Evolutionary conservation across 2,329 filamentous ascomycete genomes (phyloP), one percentile per base, ranked within the genome.

Genomic region (Fusarium decemcellulare): DNA sequence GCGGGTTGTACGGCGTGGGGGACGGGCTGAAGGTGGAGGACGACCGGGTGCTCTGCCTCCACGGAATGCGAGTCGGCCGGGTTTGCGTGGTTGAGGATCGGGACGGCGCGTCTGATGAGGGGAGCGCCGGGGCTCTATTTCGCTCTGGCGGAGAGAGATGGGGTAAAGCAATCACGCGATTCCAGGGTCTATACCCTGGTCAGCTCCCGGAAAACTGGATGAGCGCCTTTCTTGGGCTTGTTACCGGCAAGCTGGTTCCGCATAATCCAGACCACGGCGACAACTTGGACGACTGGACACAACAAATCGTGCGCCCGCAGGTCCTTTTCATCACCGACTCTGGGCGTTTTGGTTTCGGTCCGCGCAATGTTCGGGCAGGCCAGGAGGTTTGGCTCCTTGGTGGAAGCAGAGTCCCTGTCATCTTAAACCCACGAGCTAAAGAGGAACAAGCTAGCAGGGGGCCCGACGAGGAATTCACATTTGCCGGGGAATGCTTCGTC

Each of bases 161-260:
- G 53, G 53, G 53, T 1, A 46, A 29, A 8, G 6, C 37, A 4
- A 39, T 58, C 16, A 40, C 43, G 1, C 16, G 34, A 30, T 58
- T 58, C 30, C 43, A 58, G 11, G n/a, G 40, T 10, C 8, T 18
- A 7, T 50, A 14, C 34, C 54, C 54, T 1, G 43, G 43, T 5
- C 32, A 30, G 12, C 43, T 50, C 5, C 43, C 54, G n/a, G 43
- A 48, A 2, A 48, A 23, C 32, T 48, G 54, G 54, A 57, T 57
- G 54, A 40, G 42, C 16, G 29, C 30, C 23, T 36, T 39, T 7
- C 18, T 46, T 4, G 53, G 40, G 3, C 40, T 46, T 7, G 12
- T 56, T 4, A 37, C 40, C 1, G 53, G 53, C 40, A 56, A 46
- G 10, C 29, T 56, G 11, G 18, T 34, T 11, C 53, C 53, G 5